Evolutionary conservation across 106 monocot species (phyloP).

Genomic region (Dactylorhiza incarnata): DNA sequence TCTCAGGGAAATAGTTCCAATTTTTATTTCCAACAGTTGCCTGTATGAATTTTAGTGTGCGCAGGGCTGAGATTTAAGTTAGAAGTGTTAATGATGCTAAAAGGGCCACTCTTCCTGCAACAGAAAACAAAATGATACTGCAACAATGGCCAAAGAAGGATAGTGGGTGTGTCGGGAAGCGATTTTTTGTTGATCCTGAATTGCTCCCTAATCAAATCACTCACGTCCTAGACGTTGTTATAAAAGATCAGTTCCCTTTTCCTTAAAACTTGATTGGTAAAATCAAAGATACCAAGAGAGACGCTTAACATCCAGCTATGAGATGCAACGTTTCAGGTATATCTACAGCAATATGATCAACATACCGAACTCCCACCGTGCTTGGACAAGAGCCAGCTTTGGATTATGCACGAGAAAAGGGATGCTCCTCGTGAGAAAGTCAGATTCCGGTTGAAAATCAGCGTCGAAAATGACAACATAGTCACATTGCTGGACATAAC

Average conservation of each 20-base stretch:
- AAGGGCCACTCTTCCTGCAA: background rate
- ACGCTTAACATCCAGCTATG: no score
- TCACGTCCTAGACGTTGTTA: no score
- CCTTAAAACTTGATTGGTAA: no score
- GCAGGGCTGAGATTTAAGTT: background rate
- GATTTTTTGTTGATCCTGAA: no score
- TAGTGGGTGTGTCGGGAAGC: no score
- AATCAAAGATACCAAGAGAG: no score
- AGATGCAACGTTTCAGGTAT: no score
- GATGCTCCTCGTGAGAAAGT: slow-evolving; percentile 59
- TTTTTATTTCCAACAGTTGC: background rate
- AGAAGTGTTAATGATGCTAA: background rate
- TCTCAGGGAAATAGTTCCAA: no score
- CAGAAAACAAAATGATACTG: background rate
- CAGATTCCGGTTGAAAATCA: slow-evolving; percentile 76
- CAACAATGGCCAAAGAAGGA: no score
- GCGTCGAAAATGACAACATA: slow-evolving; percentile 79
- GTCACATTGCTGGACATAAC: slow-evolving; percentile 53
- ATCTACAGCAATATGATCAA: no score
- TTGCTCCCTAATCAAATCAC: no score
- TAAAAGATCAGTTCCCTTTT: no score
- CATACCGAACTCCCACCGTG: slow-evolving; percentile 72
- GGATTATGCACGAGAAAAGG: slow-evolving; percentile 50
- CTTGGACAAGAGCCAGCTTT: slow-evolving; percentile 68
- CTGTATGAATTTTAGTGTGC: background rate